Conservation (phyloP, 441 rosid genomes). For the Aquilaria agallochum region DNA sequence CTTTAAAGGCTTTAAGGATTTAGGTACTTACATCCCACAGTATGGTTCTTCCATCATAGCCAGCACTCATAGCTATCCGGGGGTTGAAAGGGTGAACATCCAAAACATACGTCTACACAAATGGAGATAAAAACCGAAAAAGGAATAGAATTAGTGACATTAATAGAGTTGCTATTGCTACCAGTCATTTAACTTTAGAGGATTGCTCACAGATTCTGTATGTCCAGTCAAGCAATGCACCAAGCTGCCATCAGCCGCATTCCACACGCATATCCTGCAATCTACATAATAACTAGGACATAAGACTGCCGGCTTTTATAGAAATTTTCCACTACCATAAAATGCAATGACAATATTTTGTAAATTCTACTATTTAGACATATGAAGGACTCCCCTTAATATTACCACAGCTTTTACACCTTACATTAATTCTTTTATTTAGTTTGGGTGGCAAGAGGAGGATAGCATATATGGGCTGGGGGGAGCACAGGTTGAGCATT, state of each 20-base stretch:
- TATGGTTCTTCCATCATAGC: slow-evolving; percentile 97
- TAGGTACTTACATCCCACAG: slow-evolving; percentile 97
- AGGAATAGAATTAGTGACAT: neutral
- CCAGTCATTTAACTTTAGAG: neutral
- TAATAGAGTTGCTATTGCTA: neutral
- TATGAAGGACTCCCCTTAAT: too few relatives aligned
- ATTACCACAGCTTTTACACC: too few relatives aligned
- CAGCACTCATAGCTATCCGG: slow-evolving; percentile 99
- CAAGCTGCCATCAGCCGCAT: slow-evolving; percentile 95
- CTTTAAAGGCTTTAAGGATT: slow-evolving; percentile 15
- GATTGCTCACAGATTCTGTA: slow-evolving; percentile 80
- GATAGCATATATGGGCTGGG: too few relatives aligned
- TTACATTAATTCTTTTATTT: too few relatives aligned
- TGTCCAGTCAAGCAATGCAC: slow-evolving; percentile 99
- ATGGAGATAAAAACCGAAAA: slow-evolving; percentile 6
- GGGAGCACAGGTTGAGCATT: too few relatives aligned
- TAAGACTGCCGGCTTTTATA: too few relatives aligned
- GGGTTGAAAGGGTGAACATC: slow-evolving; percentile 99
- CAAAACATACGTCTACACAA: slow-evolving; percentile 89
- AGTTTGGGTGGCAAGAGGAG: too few relatives aligned
- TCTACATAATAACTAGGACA: slow-evolving; percentile 41
- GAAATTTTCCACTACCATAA: too few relatives aligned
- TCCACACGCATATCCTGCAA: slow-evolving; percentile 99
- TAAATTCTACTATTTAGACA: too few relatives aligned
- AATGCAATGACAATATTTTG: too few relatives aligned